These are phyloP conservation scores for Chamaecrista fasciculata DNA, from an alignment of 306 rosid genomes.

Conservation along the genomic window DNA sequence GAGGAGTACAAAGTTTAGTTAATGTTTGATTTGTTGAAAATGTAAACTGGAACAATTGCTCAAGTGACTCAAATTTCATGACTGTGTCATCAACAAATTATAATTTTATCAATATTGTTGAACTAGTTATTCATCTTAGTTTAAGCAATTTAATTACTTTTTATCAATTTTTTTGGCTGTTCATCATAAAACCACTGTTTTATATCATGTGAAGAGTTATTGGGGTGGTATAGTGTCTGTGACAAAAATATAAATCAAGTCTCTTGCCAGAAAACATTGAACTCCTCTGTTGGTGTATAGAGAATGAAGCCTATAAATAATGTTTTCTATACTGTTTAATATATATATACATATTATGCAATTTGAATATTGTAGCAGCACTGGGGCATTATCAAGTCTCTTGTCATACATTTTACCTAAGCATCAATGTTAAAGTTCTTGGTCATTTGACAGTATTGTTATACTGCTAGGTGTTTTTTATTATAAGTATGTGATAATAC, in stretches of 20 bases:
- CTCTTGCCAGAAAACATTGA: neutral
- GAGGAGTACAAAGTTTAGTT: neutral
- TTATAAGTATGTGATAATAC: slow-evolving; percentile 21
- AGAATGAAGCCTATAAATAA: neutral
- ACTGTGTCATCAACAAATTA: neutral
- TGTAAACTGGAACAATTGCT: neutral
- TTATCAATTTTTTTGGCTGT: too few species aligned
- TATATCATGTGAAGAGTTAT: neutral
- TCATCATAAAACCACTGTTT: too few species aligned
- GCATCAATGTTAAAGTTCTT: slow-evolving; percentile 1
- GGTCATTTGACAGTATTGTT: slow-evolving; percentile 20
- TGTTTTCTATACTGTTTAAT: slow-evolving; percentile 7
- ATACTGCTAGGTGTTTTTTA: slow-evolving; percentile 7
- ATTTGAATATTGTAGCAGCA: slow-evolving; percentile 12
- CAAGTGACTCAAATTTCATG: neutral
- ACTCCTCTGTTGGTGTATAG: too few species aligned
- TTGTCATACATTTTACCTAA: slow-evolving; percentile 7
- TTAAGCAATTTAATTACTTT: neutral
- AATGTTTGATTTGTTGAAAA: neutral
- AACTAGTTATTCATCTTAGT: neutral
- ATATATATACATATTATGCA: too few species aligned
- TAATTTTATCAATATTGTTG: neutral
- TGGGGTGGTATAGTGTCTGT: neutral
- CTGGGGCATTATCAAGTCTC: slow-evolving; percentile 13
- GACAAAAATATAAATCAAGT: neutral